A percentile compares a stretch with the other conserved stretches of the same genome.
phyloP scores from a whole-genome alignment of 1,284 basidiomycete species.

The Neonothopanus nambi region DNA sequence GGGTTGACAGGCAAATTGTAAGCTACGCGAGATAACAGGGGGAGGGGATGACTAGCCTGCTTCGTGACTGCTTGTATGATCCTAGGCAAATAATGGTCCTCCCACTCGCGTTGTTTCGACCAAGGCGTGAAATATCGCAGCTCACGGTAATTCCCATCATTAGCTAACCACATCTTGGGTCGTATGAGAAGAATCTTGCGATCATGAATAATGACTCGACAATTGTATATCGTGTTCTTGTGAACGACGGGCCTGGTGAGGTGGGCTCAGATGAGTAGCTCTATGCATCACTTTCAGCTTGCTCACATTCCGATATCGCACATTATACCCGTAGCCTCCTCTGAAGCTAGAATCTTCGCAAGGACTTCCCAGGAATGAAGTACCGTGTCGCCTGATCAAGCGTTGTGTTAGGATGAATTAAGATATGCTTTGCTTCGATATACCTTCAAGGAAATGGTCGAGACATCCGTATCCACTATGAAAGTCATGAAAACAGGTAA shows the following conservation, averaged over 20 bases:
- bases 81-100: conserved; percentile 87
- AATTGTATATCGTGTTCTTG: conserved; percentile 98
- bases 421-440: not conserved
- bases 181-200: conserved; percentile 89
- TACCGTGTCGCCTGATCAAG: conserved; percentile 77
- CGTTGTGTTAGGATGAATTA: conserved; percentile 12
- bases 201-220: conserved; percentile 87
- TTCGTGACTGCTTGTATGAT: conserved; percentile 86
- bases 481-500: not conserved
- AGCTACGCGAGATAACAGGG: not conserved
- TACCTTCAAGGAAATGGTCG: conserved; percentile 90
- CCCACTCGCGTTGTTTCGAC: conserved; percentile 84
- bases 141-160: conserved; percentile 98
- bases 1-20: not conserved
- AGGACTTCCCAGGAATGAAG: conserved; percentile 97
- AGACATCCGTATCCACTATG: conserved; percentile 89
- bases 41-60: conserved; percentile 55
- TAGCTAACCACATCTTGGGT: conserved; percentile 99
- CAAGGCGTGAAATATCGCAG: conserved; percentile 96
- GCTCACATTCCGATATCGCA: conserved; percentile 94
- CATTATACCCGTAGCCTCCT: conserved; percentile 76
- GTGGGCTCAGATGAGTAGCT: not conserved
- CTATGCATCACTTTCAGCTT: not conserved
- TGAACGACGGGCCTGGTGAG: conserved; percentile 84
- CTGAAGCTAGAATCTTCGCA: conserved; percentile 80